Evolutionary conservation across 805 yeast genomes (phyloP).

Genomic region (Starmerella powellii): DNA sequence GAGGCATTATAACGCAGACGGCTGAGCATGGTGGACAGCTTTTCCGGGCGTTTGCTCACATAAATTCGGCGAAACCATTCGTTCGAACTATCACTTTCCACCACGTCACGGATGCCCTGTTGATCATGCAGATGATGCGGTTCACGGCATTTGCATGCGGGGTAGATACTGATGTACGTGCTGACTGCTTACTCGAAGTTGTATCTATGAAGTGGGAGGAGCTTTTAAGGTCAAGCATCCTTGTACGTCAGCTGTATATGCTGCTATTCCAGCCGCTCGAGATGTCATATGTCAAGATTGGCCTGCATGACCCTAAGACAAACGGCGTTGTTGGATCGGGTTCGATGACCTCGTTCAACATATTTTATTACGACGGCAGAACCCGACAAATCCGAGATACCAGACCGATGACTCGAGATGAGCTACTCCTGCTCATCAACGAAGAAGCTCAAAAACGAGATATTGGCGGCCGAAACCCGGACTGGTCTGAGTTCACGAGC

Average conservation of each 20-base stretch:
- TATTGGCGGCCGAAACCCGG: not conserved
- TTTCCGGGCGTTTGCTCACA: constrained; percentile 12
- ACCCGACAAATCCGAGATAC: constrained; percentile 4
- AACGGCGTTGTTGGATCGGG: constrained; percentile 21
- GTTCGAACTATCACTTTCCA: constrained; percentile 13
- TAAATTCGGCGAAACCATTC: constrained; percentile 6
- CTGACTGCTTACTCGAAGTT: constrained; percentile 21
- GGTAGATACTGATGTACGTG: constrained; percentile 23
- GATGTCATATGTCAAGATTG: constrained; percentile 15
- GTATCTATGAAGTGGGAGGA: constrained; percentile 25
- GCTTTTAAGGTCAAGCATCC: constrained; percentile 29
- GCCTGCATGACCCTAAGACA: constrained; percentile 9
- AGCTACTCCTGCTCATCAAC: constrained; percentile 6
- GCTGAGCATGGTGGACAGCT: constrained; percentile 14
- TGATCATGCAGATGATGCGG: constrained; percentile 18
- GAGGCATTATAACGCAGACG: constrained; percentile 3
- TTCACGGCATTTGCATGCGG: constrained; percentile 19
- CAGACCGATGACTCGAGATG: constrained; percentile 1
- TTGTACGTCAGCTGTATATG: constrained; percentile 38
- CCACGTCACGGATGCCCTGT: constrained; percentile 15
- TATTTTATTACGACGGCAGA: constrained; percentile 9
- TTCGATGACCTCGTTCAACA: constrained; percentile 9
- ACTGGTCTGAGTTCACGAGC: constrained; percentile 1
- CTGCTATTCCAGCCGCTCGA: constrained; percentile 32
- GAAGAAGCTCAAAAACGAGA: constrained; percentile 2